Evolutionary conservation across 176 grass and related monocot genomes (phyloP).

Genomic region (Hyparrhenia diplandra): DNA sequence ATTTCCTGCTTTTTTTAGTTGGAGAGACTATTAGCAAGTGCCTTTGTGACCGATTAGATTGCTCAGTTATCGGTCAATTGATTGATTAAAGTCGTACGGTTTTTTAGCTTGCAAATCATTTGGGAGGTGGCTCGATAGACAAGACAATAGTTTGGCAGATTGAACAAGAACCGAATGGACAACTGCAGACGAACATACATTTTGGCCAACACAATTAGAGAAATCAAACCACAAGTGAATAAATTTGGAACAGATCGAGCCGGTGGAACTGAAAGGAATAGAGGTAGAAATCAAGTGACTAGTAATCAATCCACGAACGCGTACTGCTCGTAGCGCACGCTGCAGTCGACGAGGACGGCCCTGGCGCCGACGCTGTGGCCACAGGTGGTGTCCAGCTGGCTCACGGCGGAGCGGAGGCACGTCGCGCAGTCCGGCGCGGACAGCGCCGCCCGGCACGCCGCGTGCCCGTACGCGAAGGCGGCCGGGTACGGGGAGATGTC

Average conservation of each 20-base stretch:
- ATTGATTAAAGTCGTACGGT: too few species aligned
- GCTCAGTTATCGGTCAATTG: too few species aligned
- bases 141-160: too few species aligned
- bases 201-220: neutral
- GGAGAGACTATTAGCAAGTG: too few species aligned
- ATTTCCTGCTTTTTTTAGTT: too few species aligned
- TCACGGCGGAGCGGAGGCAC: conserved; percentile 38
- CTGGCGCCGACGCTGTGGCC: conserved; percentile 43
- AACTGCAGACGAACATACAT: neutral
- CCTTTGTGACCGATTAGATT: too few species aligned
- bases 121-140: too few species aligned
- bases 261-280: neutral
- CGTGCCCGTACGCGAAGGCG: conserved; percentile 60
- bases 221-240: too few species aligned
- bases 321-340: conserved; percentile 52
- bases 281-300: neutral
- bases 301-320: conserved; percentile 16
- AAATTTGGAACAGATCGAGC: too few species aligned
- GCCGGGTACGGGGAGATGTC: conserved; percentile 53
- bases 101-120: too few species aligned
- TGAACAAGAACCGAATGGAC: neutral
- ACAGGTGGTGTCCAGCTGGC: conserved; percentile 34
- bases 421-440: conserved; percentile 18
- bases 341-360: conserved; percentile 53
- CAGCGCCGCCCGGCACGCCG: conserved; percentile 23